Conservation (phyloP, 2,329 filamentous ascomycete species). For the Neonectria hederae region DNA sequence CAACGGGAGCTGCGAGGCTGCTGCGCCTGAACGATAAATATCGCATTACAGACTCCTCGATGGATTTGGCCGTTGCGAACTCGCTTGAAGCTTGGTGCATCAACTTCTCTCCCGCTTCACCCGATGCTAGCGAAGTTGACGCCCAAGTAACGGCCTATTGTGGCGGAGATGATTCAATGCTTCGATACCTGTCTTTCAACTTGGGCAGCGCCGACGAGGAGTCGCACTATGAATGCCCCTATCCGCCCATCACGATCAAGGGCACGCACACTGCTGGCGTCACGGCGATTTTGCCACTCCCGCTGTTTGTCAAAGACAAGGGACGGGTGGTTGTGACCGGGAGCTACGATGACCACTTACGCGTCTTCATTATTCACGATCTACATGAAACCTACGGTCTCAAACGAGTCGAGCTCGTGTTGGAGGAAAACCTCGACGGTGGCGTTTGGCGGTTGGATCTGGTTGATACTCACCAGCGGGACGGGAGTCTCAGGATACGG, state of each 20-base stretch:
- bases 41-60: slow-evolving; percentile 45
- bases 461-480: slow-evolving; percentile 50
- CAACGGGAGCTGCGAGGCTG: slow-evolving; percentile 70
- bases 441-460: slow-evolving; percentile 89
- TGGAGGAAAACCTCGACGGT: slow-evolving; percentile 74
- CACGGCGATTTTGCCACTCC: slow-evolving; percentile 82
- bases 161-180: slow-evolving; percentile 79
- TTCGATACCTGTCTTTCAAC: slow-evolving; percentile 58
- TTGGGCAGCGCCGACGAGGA: slow-evolving; percentile 28
- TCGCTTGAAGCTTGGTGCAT: slow-evolving; percentile 79
- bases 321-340: slow-evolving; percentile 78
- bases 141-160: slow-evolving; percentile 63
- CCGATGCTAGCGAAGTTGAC: slow-evolving; percentile 24
- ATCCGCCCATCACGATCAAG: slow-evolving; percentile 50
- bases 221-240: slow-evolving; percentile 33
- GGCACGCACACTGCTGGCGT: slow-evolving; percentile 81
- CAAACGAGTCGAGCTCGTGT: slow-evolving; percentile 62
- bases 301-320: slow-evolving; percentile 51
- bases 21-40: slow-evolving; percentile 58
- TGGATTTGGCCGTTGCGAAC: slow-evolving; percentile 57
- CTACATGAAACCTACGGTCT: slow-evolving; percentile 52
- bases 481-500: slow-evolving; percentile 47
- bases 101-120: slow-evolving; percentile 60
- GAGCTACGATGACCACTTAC: slow-evolving; percentile 87
- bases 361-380: slow-evolving; percentile 67